Percentiles rank a stretch among this genome's conserved stretches.
These are phyloP conservation scores for Monarda citriodora DNA, from an alignment of 305 asterid genomes.

Conservation along the genomic window DNA sequence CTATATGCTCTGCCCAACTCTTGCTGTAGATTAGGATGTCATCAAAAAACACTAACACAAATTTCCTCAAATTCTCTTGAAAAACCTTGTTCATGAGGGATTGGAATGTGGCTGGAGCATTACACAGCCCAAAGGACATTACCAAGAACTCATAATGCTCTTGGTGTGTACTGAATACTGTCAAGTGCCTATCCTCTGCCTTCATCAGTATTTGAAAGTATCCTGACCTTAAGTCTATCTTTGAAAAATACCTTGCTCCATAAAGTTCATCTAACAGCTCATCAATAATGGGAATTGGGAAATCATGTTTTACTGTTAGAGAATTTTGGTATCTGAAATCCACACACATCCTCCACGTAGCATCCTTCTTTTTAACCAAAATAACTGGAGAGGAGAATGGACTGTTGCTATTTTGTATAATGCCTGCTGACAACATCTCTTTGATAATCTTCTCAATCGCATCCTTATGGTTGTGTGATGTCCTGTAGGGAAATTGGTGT, in stretches of 20 bases:
- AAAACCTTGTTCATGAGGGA: not conserved
- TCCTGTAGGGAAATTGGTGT: not conserved
- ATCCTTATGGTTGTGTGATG: not conserved
- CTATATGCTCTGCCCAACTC: not conserved
- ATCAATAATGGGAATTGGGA: not conserved
- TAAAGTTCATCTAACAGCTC: not conserved
- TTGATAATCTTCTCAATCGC: not conserved
- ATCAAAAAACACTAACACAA: not conserved
- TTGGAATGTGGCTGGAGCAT: no score
- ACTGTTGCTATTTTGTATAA: not conserved
- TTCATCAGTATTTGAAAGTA: not conserved
- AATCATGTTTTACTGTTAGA: not conserved
- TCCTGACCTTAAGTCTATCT: not conserved
- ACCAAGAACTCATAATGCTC: not conserved
- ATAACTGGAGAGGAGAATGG: not conserved
- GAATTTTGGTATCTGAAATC: not conserved
- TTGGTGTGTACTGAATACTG: not conserved
- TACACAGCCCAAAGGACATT: not conserved
- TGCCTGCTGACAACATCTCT: not conserved
- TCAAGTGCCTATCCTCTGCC: not conserved
- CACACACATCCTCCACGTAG: not conserved
- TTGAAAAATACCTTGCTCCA: not conserved
- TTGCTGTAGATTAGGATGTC: not conserved
- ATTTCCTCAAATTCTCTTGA: not conserved
- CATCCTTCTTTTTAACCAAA: not conserved